Conservation (phyloP, 2,329 filamentous ascomycete genomes). For the Xylariaceae sp. region DNA sequence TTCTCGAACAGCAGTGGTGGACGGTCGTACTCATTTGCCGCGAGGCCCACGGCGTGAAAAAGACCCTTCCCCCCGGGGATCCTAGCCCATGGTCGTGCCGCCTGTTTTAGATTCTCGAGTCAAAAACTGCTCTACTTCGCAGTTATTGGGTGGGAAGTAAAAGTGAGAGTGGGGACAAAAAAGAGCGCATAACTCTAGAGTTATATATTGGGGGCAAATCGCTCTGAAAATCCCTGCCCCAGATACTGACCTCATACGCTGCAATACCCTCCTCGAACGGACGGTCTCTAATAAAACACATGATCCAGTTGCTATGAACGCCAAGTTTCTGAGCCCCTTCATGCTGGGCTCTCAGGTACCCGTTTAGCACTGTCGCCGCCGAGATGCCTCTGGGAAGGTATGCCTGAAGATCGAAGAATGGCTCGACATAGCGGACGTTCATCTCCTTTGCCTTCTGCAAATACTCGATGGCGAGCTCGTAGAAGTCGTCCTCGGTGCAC, state of each 20-base stretch:
- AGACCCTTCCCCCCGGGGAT: slow-evolving; percentile 38
- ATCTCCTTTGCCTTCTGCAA: slow-evolving; percentile 37
- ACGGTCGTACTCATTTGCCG: slow-evolving; percentile 49
- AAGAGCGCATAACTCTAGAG: too few relatives aligned
- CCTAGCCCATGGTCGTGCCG: slow-evolving; percentile 42
- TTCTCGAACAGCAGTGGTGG: slow-evolving; percentile 49
- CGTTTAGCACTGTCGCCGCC: slow-evolving; percentile 38
- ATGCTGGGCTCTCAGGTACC: slow-evolving; percentile 39
- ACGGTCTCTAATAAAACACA: slow-evolving; percentile 48
- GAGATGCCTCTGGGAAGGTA: slow-evolving; percentile 43
- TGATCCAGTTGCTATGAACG: slow-evolving; percentile 42
- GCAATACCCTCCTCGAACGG: slow-evolving; percentile 42
- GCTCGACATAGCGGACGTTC: slow-evolving; percentile 45
- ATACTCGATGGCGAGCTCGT: slow-evolving; percentile 45
- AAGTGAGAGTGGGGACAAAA: too few relatives aligned
- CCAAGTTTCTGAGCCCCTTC: slow-evolving; percentile 33
- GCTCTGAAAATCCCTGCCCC: too few relatives aligned
- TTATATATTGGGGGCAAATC: too few relatives aligned
- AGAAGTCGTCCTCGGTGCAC: slow-evolving; percentile 41
- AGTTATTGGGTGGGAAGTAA: too few relatives aligned
- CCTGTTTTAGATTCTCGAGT: background rate
- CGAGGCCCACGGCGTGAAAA: slow-evolving; percentile 50
- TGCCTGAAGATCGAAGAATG: slow-evolving; percentile 48
- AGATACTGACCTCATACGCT: slow-evolving; percentile 35
- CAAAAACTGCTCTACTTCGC: too few relatives aligned